Evolutionary conservation across 2,329 filamentous ascomycete genomes (phyloP), one percentile per base, ranked within the genome.

Genomic region (Colletotrichum sp.): DNA sequence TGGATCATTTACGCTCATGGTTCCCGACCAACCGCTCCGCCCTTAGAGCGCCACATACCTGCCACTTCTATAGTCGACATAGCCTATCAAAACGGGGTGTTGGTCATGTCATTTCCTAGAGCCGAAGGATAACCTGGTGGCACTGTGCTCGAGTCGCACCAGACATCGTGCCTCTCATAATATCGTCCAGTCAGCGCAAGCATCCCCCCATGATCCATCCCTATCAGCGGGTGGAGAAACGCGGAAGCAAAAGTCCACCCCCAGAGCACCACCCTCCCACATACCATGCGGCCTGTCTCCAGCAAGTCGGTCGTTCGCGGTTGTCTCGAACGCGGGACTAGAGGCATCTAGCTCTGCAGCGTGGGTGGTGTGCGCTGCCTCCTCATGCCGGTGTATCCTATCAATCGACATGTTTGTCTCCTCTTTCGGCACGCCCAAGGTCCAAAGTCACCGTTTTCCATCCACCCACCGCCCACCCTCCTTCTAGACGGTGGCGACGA

Each of bases 141-240:
- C 6, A 21, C 44, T 52, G 44, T 52, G 44, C 44, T 52, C 44
- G 44, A 52, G 44, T 52, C 44, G 44, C 44, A 30, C 24, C 24
- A 28, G 13, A 24, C 30, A 16, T 24, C 21, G n/a, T 21, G 44
- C 28, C 60, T 49, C 52, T 67, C 36, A 15, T 72, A 44, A 69
- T 64, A 36, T 68, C 32, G 18, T 69, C 59, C 71, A 74, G 70
- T 73, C 73, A 73, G 24, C 32, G 21, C 28, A 21, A 34, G n/a
- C 44, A 21, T 10, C n/a, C n/a, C 44, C 44, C 44, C n/a, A 13
- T 52, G 44, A 52, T 52, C 26, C 16, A 55, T 32, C 36, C 70
- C 74, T 76, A 76, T 76, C 73, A 64, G 39, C 21, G 8, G 32
- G 73, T 76, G 73, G 73, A 52, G 70, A 73, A 64, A 59, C 57